Base-by-base conservation (phyloP, 176 grass and related monocot genomes). In the Eragrostis curvula region DNA sequence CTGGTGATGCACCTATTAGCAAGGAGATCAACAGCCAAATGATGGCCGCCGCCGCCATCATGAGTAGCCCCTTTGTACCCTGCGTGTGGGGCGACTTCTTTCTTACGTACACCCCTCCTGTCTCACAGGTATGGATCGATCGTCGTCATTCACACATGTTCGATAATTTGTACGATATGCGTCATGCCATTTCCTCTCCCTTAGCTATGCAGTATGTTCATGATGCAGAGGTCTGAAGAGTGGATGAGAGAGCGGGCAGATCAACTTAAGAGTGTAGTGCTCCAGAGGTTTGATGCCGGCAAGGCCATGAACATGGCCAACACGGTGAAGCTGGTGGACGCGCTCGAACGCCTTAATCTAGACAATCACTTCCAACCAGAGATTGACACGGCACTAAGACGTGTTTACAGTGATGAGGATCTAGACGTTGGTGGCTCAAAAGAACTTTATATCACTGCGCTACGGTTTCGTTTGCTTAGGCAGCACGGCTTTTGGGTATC, bases 81-180 rank as follows among this genome's bases (percentile, higher is more conserved):
- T 66, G 29, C 29, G 29, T 39, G 62, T 66, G 62, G 62, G 15
- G 23, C 62, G 62, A 66, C 62, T 66, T 66, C 62, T 66, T 66
- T 29, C 9, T 66, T 14, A 17, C 62, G 29, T 66, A 66, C 62
- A 66, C 62, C 16, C 62, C 62, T 66, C 62, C 62, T 13, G 6
- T 8, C 13, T 39, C 29, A 9, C 62, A 66, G 29, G 62, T 12
- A 63, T 30, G n/a, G n/a, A n/a, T n/a, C n/a, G n/a, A n/a, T n/a
- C n/a, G n/a, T n/a, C n/a, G n/a, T n/a, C n/a, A n/a, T n/a, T n/a
- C n/a, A n/a, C n/a, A n/a, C n/a, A n/a, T n/a, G n/a, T n/a, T n/a
- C n/a, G n/a, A n/a, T n/a, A n/a, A n/a, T n/a, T n/a, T n/a, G n/a
- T n/a, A n/a, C n/a, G n/a, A 23, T 58, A n/a, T n/a, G n/a, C n/a